Evolutionary conservation across 805 yeast genomes (phyloP).

Genomic region (Saccharomycopsis sp.): DNA sequence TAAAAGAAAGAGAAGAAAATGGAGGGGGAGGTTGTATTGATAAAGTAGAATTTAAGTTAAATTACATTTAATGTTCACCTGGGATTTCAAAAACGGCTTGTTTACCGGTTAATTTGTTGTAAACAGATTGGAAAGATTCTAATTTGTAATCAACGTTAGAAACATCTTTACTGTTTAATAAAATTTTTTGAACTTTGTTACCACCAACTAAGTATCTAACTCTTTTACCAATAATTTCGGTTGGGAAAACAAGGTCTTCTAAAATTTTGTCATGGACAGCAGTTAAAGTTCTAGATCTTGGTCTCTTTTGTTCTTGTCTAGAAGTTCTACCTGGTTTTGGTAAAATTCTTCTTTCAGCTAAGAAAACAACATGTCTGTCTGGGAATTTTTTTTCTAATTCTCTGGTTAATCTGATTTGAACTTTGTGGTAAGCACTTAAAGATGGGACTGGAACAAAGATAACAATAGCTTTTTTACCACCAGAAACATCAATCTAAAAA

Average conservation of each 20-base stretch:
- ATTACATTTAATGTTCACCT: constrained; percentile 32
- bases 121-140: constrained; percentile 98
- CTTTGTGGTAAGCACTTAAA: constrained; percentile 88
- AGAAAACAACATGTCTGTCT: constrained; percentile 98
- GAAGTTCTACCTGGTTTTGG: constrained; percentile 98
- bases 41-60: too few relatives aligned
- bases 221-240: constrained; percentile 98
- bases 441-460: constrained; percentile 97
- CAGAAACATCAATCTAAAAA: constrained; percentile 74
- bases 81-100: constrained; percentile 97
- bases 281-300: constrained; percentile 98
- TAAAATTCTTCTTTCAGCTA: constrained; percentile 98
- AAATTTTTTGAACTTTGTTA: constrained; percentile 94
- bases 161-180: constrained; percentile 96
- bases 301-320: constrained; percentile 96
- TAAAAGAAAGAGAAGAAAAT: too few relatives aligned
- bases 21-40: too few relatives aligned
- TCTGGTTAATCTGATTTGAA: constrained; percentile 95
- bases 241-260: constrained; percentile 99
- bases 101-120: constrained; percentile 98
- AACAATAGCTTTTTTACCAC: constrained; percentile 98
- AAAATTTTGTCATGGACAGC: constrained; percentile 98
- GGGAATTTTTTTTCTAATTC: constrained; percentile 99
- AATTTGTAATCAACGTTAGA: constrained; percentile 96
- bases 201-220: constrained; percentile 99